These are phyloP conservation scores for Botrytis elliptica DNA, from an alignment of 2,329 filamentous ascomycete genomes.

Conservation along the genomic window DNA sequence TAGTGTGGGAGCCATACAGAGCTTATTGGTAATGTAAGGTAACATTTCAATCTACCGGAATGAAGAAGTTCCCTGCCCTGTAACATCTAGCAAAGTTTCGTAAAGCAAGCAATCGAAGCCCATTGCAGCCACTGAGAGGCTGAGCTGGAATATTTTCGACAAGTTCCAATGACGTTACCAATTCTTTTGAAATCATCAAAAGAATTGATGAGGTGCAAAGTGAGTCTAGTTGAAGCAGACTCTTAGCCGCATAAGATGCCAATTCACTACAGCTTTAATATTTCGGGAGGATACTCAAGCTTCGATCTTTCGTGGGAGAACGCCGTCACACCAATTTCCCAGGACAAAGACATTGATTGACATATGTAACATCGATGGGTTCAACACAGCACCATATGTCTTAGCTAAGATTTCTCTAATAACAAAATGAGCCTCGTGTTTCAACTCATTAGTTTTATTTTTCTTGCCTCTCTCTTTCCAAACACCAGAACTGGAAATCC, in stretches of 20 bases:
- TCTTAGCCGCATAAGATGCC: background rate
- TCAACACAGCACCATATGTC: background rate
- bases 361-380: background rate
- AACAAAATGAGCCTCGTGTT: background rate
- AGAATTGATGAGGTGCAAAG: background rate
- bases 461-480: background rate
- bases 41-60: background rate
- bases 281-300: background rate
- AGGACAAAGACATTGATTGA: background rate
- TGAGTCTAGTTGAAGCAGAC: background rate
- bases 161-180: background rate
- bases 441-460: background rate
- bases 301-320: background rate
- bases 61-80: background rate
- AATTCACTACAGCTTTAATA: background rate
- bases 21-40: constrained; percentile 37
- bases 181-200: background rate
- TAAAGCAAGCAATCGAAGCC: background rate
- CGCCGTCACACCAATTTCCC: constrained; percentile 7
- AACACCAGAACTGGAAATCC: background rate
- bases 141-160: background rate
- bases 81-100: background rate
- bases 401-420: background rate
- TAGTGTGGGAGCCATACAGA: constrained; percentile 27
- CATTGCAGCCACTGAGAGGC: background rate